These are phyloP conservation scores for Notholithocarpus densiflorus DNA, from an alignment of 306 rosid genomes.

Conservation along the genomic window DNA sequence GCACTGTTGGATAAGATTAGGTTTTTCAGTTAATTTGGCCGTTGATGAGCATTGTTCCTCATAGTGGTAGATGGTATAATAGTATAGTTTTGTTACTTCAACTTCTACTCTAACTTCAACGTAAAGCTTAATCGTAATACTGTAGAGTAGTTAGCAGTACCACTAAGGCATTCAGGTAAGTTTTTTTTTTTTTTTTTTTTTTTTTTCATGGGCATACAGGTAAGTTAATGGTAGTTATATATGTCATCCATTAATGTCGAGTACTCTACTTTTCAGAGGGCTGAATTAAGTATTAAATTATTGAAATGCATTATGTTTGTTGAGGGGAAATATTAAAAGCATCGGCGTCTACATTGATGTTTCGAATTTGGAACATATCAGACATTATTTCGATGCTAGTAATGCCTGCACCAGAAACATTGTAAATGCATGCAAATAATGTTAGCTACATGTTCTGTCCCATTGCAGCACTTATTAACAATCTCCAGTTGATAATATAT, in stretches of 20 bases:
- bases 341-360: not conserved
- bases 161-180: not conserved
- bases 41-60: not conserved
- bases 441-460: too few relatives aligned
- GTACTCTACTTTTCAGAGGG: not conserved
- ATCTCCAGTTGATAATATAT: too few relatives aligned
- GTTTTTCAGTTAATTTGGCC: not conserved
- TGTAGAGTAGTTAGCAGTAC: too few relatives aligned
- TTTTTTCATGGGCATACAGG: not conserved
- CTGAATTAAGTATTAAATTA: not conserved
- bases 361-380: not conserved
- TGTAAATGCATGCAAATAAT: not conserved
- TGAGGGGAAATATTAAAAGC: not conserved
- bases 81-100: not conserved
- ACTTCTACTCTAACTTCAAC: not conserved
- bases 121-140: not conserved
- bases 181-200: too few relatives aligned
- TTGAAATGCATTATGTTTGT: not conserved
- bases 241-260: not conserved
- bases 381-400: not conserved
- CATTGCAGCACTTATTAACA: too few relatives aligned
- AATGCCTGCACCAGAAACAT: not conserved
- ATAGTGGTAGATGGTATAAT: not conserved
- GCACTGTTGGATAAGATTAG: constrained; percentile 10
- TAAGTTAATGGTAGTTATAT: not conserved